Conservation (phyloP, 2,329 filamentous ascomycete genomes). For the Bertia moriformis region DNA sequence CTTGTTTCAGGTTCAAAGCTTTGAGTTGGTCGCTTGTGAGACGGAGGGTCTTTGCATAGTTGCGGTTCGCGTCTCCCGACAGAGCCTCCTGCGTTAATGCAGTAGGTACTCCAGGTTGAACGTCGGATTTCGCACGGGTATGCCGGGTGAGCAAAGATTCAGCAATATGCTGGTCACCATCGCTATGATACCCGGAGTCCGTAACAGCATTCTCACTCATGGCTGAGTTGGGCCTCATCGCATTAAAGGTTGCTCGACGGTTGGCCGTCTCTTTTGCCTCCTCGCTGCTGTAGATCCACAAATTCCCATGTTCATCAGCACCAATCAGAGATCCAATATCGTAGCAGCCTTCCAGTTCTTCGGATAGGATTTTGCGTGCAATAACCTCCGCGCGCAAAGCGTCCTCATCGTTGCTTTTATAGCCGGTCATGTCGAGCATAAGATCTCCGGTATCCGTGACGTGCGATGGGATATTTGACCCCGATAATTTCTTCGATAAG, state of each 20-base stretch:
- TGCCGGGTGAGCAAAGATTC: constrained; percentile 23
- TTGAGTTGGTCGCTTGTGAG: constrained; percentile 93
- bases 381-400: constrained; percentile 84
- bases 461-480: constrained; percentile 80
- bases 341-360: constrained; percentile 81
- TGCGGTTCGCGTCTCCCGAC: constrained; percentile 58
- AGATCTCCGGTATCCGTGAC: constrained; percentile 88
- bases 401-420: constrained; percentile 88
- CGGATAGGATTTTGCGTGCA: constrained; percentile 77
- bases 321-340: constrained; percentile 92
- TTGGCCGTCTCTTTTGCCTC: constrained; percentile 83
- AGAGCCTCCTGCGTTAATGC: constrained; percentile 54
- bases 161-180: constrained; percentile 51
- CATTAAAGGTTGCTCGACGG: constrained; percentile 41
- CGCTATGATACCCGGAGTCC: constrained; percentile 90
- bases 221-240: constrained; percentile 27
- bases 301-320: constrained; percentile 84
- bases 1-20: constrained; percentile 63
- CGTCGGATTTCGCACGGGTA: constrained; percentile 55
- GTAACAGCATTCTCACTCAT: constrained; percentile 68
- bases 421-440: constrained; percentile 96
- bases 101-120: constrained; percentile 39
- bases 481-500: constrained; percentile 74
- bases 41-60: constrained; percentile 91
- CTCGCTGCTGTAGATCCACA: constrained; percentile 99